phyloP scores from a whole-genome alignment of 257 asterid genomes.

The Solanum ossicruentum region DNA sequence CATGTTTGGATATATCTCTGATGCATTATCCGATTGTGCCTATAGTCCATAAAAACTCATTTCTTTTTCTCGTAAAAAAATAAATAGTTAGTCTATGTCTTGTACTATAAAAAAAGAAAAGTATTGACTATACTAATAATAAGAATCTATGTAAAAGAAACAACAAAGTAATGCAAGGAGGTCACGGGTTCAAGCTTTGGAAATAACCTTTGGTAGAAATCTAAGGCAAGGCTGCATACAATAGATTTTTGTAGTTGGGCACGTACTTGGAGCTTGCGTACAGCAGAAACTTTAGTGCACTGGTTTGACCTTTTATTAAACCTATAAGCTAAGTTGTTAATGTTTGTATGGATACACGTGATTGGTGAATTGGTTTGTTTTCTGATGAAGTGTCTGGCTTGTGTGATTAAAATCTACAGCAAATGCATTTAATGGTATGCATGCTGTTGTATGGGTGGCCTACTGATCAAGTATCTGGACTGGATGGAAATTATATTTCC shows the following conservation, averaged over 20 bases:
- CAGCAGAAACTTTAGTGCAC: too few relatives aligned
- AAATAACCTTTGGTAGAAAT: too few relatives aligned
- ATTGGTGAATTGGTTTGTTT: background rate
- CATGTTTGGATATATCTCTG: background rate
- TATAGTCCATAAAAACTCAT: background rate
- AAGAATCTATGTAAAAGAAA: background rate
- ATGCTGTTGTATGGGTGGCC: background rate
- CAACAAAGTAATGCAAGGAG: background rate
- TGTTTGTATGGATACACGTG: background rate
- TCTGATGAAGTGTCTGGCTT: background rate
- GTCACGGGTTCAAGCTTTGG: too few relatives aligned
- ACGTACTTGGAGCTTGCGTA: too few relatives aligned
- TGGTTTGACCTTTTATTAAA: too few relatives aligned
- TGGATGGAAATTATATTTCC: background rate
- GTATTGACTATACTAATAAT: background rate
- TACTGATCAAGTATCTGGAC: background rate
- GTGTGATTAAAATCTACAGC: background rate
- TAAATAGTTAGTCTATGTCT: background rate
- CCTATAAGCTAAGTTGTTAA: background rate
- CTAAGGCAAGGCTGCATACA: too few relatives aligned
- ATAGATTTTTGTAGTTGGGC: too few relatives aligned
- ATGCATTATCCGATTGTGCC: background rate
- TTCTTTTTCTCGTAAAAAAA: background rate
- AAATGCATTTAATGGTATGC: background rate
- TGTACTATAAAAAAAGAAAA: background rate